Percentiles rank a stretch among this genome's conserved stretches.
phyloP scores from a whole-genome alignment of 495 filamentous ascomycete genomes.

The Choiromyces venosus region DNA sequence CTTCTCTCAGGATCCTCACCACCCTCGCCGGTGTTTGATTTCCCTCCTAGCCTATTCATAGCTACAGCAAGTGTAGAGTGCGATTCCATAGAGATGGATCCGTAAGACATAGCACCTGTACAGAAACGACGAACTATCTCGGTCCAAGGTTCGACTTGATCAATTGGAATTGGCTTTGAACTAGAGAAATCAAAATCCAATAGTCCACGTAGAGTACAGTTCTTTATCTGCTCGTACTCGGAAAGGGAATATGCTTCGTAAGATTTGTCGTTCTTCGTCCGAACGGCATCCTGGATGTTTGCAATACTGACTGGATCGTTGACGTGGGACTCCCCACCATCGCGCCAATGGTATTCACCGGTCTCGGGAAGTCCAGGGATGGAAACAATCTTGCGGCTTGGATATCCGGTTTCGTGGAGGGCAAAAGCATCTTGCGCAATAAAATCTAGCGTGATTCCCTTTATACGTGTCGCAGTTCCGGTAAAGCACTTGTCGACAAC shows the following conservation, averaged over 20 bases:
- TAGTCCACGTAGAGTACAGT: slow-evolving; percentile 92
- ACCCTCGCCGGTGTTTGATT: slow-evolving; percentile 98
- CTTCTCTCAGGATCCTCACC: slow-evolving; percentile 95
- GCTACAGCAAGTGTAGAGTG: slow-evolving; percentile 96
- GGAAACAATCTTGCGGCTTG: slow-evolving; percentile 69
- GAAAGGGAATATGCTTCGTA: slow-evolving; percentile 95
- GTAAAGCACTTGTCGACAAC: slow-evolving; percentile 97
- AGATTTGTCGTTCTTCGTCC: slow-evolving; percentile 98
- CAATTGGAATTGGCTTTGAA: slow-evolving; percentile 78
- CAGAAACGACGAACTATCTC: slow-evolving; percentile 97
- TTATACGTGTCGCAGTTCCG: slow-evolving; percentile 91
- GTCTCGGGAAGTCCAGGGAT: slow-evolving; percentile 86
- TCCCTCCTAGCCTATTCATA: slow-evolving; percentile 96
- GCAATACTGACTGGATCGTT: slow-evolving; percentile 95
- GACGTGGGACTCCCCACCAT: slow-evolving; percentile 95
- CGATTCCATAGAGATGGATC: slow-evolving; percentile 98
- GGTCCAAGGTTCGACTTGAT: slow-evolving; percentile 98
- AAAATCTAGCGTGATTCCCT: slow-evolving; percentile 89
- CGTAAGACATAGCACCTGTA: slow-evolving; percentile 99
- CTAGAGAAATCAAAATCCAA: slow-evolving; percentile 98
- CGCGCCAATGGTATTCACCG: slow-evolving; percentile 99
- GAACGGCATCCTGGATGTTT: slow-evolving; percentile 96
- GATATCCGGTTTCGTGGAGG: slow-evolving; percentile 93
- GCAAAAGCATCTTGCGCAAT: slow-evolving; percentile 96
- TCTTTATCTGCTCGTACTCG: slow-evolving; percentile 96